Evolutionary conservation across 352 stramenopile species (phyloP).

Genomic region (Blastocystis sp.): DNA sequence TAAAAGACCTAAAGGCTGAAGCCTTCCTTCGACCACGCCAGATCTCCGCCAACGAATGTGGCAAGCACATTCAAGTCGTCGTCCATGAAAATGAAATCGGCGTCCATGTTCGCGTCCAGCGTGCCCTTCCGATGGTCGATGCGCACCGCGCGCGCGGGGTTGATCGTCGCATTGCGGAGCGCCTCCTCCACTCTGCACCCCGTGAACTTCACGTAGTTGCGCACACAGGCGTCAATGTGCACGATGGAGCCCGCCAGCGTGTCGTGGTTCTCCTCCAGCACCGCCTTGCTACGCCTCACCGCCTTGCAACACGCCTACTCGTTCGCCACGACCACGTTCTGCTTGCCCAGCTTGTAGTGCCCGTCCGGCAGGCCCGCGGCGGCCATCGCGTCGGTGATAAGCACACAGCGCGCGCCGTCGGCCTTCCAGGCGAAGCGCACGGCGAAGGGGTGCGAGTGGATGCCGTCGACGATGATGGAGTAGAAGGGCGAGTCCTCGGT

Average conservation of each 20-base stretch:
- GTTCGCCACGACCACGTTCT: conserved; percentile 76
- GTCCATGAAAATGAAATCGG: conserved; percentile 82
- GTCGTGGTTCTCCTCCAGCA: conserved; percentile 76
- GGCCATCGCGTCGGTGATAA: conserved; percentile 81
- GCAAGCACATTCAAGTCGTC: conserved; percentile 77
- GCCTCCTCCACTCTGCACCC: conserved; percentile 79
- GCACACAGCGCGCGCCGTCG: conserved; percentile 79
- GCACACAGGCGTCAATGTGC: conserved; percentile 80
- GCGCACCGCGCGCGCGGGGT: conserved; percentile 79
- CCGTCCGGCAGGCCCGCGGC: conserved; percentile 80
- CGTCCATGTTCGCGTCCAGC: conserved; percentile 78
- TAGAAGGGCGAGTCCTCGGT: conserved; percentile 75
- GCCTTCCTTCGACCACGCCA: conserved; percentile 59
- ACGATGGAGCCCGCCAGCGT: conserved; percentile 82
- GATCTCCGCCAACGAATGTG: conserved; percentile 79
- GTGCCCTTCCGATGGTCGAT: conserved; percentile 77
- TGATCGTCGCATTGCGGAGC: conserved; percentile 78
- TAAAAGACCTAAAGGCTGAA: conserved; percentile 70
- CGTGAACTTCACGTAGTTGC: conserved; percentile 80
- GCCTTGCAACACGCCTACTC: background rate
- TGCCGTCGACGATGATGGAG: conserved; percentile 82
- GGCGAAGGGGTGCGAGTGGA: conserved; percentile 80
- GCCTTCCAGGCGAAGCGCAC: conserved; percentile 80
- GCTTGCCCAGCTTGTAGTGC: conserved; percentile 78
- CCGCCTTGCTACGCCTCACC: conserved; percentile 27